phyloP scores from a whole-genome alignment of 2,329 filamentous ascomycete genomes.

The Leptographium lundbergii region DNA sequence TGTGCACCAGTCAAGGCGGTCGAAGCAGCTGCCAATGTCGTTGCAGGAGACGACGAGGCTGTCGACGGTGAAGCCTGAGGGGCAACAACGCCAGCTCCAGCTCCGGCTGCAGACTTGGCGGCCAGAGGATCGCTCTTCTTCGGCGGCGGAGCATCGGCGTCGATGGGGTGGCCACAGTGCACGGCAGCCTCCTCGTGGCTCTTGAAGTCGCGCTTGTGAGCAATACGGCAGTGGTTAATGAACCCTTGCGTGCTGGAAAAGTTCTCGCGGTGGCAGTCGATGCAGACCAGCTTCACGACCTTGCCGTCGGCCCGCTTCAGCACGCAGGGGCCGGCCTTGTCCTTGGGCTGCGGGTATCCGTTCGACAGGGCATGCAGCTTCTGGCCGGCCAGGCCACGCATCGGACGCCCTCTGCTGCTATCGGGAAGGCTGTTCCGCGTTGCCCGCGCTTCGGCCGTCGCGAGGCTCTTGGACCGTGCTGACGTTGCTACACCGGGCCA shows the following conservation, averaged over 20 bases:
- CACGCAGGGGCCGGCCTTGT: slow-evolving; percentile 70
- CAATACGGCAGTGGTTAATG: slow-evolving; percentile 96
- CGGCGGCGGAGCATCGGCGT: slow-evolving; percentile 45
- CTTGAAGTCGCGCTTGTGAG: slow-evolving; percentile 85
- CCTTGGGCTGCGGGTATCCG: slow-evolving; percentile 62
- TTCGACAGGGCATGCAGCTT: slow-evolving; percentile 57
- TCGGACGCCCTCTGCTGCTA: slow-evolving; percentile 36
- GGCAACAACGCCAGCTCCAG: not conserved
- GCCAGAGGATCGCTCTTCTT: not conserved
- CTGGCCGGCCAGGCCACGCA: slow-evolving; percentile 39
- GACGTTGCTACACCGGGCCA: slow-evolving; percentile 27
- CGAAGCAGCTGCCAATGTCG: not conserved
- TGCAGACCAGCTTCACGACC: slow-evolving; percentile 80
- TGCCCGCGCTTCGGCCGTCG: slow-evolving; percentile 56
- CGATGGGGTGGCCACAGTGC: slow-evolving; percentile 72
- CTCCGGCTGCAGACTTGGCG: not conserved
- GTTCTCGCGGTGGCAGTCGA: slow-evolving; percentile 77
- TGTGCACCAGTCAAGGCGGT: slow-evolving; percentile 10
- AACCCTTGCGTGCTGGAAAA: slow-evolving; percentile 98
- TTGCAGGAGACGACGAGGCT: not conserved
- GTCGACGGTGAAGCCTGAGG: not conserved
- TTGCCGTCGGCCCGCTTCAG: slow-evolving; percentile 77
- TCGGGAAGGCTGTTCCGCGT: slow-evolving; percentile 66
- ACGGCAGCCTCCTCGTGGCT: slow-evolving; percentile 90
- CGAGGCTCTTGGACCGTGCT: slow-evolving; percentile 26